Evolutionary conservation across 257 asterid genomes (phyloP), one percentile per base, ranked within the genome.

Genomic region (Penstemon newberryi): DNA sequence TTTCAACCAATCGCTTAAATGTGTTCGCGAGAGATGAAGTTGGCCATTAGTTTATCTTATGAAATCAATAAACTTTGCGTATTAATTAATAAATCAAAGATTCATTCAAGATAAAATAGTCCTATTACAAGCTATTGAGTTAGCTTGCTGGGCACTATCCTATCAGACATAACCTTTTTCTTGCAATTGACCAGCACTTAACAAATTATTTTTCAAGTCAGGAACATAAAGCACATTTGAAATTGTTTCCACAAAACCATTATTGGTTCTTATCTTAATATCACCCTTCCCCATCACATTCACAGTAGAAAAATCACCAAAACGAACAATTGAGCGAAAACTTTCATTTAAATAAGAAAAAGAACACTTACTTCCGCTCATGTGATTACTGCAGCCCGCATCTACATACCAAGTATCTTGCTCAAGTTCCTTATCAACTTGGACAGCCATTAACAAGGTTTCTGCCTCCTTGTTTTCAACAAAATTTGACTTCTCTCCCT

Each of bases 331-430:
- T 4, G 11, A 7, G 3, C 19, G 46, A 37, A 47, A 68, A 0
- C 41, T 4, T 50, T 75, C 66, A 7, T 72, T 46, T 5, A 72
- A 1, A 0, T 70, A 0, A 18, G 63, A 71, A n/a, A 75, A 74
- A 4, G 0, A 5, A 0, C 5, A 0, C 18, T 64, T 57, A 8
- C 47, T 60, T 36, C 73, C 37, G 51, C 60, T 3, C 71, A 70
- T 60, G 12, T 70, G 74, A 36, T 62, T 68, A 11, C 65, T 63
- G 33, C 62, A 74, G 0, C 75, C 15, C 0, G 47, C 60, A 13
- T 70, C 80, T 11, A 78, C 33, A 19, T 70, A 74, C 74, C 63
- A 73, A n/a, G 63, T 5, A 6, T 65, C 15, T 3, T 4, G 0
- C 0, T 52, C 8, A 2, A 33, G 0, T 45, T 46, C n/a, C 36